Conservation (phyloP, 371 early-diverging fungal genomes). For the Gilbertella persicaria region DNA sequence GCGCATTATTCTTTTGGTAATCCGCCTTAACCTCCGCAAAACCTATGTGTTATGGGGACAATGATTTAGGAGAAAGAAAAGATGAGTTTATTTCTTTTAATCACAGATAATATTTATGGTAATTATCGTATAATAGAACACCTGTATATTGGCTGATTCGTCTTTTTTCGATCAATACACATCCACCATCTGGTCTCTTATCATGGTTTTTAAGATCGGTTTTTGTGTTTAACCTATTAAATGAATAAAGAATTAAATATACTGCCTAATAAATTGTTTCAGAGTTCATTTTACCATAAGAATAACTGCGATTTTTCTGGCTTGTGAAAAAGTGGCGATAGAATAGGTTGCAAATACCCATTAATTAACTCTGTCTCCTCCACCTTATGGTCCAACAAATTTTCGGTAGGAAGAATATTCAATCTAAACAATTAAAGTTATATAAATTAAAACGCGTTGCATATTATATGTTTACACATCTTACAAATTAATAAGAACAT, state of each 20-base stretch:
- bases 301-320: constrained; percentile 10
- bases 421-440: constrained; percentile 16
- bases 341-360: constrained; percentile 12
- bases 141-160: constrained; percentile 14
- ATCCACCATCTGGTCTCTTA: constrained; percentile 18
- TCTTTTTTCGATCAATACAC: constrained; percentile 16
- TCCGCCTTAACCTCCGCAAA: constrained; percentile 16
- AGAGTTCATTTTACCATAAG: constrained; percentile 19
- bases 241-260: constrained; percentile 19
- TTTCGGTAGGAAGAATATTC: constrained; percentile 12
- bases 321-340: constrained; percentile 14
- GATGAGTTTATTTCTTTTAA: too few relatives aligned
- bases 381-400: constrained; percentile 10
- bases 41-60: too few relatives aligned
- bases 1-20: constrained; percentile 23
- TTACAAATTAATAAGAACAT: constrained; percentile 18
- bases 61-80: too few relatives aligned
- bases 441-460: constrained; percentile 14
- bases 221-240: constrained; percentile 20
- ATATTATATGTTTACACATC: constrained; percentile 13
- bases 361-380: constrained; percentile 13
- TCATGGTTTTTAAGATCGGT: constrained; percentile 12
- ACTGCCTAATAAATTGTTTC: constrained; percentile 17
- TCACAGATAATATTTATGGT: too few relatives aligned
- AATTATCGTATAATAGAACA: too few relatives aligned